These are phyloP conservation scores for Pichia cactophila DNA, from an alignment of 1,139 yeast genomes.

Conservation along the genomic window DNA sequence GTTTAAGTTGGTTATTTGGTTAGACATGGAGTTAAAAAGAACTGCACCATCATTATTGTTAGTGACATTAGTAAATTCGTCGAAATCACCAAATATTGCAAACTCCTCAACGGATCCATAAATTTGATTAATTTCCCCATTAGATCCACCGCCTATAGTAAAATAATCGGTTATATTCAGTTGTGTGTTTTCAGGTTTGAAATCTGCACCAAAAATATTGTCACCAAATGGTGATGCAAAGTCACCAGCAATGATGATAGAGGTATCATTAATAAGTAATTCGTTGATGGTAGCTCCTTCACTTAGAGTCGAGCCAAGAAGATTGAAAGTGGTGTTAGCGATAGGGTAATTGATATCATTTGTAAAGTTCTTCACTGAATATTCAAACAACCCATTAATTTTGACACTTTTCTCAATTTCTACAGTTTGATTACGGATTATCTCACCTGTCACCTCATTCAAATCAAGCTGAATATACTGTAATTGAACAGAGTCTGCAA, in stretches of 20 bases:
- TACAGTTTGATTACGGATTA: slow-evolving; percentile 2
- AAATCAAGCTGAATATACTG: slow-evolving; percentile 58
- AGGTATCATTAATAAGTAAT: slow-evolving; percentile 27
- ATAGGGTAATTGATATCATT: slow-evolving; percentile 28
- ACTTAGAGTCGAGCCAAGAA: slow-evolving; percentile 46
- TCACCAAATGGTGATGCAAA: slow-evolving; percentile 36
- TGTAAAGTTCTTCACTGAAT: slow-evolving; percentile 63
- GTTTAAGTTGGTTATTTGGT: slow-evolving; percentile 26
- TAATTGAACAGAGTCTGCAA: slow-evolving; percentile 65
- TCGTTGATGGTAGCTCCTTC: slow-evolving; percentile 36
- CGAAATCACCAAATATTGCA: slow-evolving; percentile 36
- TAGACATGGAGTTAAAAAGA: slow-evolving; percentile 2
- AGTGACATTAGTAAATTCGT: slow-evolving; percentile 30
- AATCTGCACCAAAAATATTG: slow-evolving; percentile 27
- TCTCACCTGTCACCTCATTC: slow-evolving; percentile 37
- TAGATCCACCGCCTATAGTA: slow-evolving; percentile 32
- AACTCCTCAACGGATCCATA: slow-evolving; percentile 24
- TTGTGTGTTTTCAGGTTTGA: slow-evolving; percentile 13
- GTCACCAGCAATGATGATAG: slow-evolving; percentile 41
- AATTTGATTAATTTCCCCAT: slow-evolving; percentile 29
- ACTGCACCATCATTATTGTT: slow-evolving; percentile 3
- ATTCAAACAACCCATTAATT: slow-evolving; percentile 77
- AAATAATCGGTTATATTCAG: slow-evolving; percentile 13
- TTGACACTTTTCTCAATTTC: slow-evolving; percentile 12
- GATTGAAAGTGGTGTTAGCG: slow-evolving; percentile 63